Evolutionary conservation across 1,284 basidiomycete species (phyloP).

Genomic region (Caloboletus inedulis): DNA sequence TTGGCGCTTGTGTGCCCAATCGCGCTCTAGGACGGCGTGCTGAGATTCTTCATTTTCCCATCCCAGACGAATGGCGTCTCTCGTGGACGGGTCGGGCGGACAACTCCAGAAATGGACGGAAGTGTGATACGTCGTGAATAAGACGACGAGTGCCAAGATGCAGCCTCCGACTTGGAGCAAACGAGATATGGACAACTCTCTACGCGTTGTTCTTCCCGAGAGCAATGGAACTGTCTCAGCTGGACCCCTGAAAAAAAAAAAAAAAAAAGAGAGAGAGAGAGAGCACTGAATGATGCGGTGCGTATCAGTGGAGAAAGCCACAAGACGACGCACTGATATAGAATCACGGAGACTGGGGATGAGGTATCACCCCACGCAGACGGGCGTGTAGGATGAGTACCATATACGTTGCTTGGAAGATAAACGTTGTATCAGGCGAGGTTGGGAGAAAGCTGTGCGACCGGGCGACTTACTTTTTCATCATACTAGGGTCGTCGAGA

Average conservation of each 20-base stretch:
- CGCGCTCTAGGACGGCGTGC: background rate
- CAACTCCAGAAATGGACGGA: background rate
- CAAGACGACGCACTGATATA: background rate
- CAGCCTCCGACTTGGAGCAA: background rate
- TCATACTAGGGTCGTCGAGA: background rate
- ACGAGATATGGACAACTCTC: background rate
- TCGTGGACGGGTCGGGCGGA: background rate
- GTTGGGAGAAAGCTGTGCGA: background rate
- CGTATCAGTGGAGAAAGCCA: background rate
- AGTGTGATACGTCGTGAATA: background rate
- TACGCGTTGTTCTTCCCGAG: no score
- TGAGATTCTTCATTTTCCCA: conserved; percentile 1
- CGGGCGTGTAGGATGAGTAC: background rate
- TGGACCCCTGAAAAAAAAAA: background rate
- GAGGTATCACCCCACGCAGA: background rate
- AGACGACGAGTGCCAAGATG: background rate
- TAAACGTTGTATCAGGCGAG: background rate
- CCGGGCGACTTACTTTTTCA: background rate
- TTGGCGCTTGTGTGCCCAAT: conserved; percentile 1
- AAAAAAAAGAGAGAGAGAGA: no score
- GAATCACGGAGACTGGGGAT: background rate
- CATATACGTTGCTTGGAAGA: background rate
- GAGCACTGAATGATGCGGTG: background rate
- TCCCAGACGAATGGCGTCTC: background rate
- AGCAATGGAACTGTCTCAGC: conserved; percentile 2